Percentiles rank a stretch among this genome's conserved stretches.
phyloP scores from a whole-genome alignment of 139 green algal species.

The Tetradesmus lagerheimii region DNA sequence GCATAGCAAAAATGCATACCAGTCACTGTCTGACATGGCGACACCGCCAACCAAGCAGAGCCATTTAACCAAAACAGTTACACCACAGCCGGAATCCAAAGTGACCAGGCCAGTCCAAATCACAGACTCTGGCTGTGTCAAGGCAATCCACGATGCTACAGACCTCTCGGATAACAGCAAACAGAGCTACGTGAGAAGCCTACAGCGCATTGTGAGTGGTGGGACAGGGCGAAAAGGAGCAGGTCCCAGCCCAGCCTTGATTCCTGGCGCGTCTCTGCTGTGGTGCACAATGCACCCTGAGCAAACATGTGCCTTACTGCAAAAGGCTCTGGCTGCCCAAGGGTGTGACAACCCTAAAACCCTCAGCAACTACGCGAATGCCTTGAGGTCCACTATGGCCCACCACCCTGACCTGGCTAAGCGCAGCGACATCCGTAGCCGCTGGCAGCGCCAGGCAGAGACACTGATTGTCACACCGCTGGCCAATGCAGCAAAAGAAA shows the following conservation, averaged over 20 bases:
- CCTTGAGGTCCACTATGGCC: neutral
- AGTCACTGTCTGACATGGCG: no score
- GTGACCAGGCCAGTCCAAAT: no score
- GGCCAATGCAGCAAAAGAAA: neutral
- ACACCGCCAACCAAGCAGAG: no score
- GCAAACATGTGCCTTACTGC: neutral
- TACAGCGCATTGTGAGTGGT: neutral
- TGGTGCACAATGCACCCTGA: constrained; percentile 1
- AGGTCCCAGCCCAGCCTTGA: neutral
- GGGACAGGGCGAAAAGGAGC: neutral
- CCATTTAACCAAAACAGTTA: no score
- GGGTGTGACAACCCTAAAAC: neutral
- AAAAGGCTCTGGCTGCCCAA: neutral
- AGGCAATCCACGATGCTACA: no score
- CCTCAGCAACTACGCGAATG: neutral
- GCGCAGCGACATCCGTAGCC: neutral
- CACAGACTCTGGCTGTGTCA: no score
- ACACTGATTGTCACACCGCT: neutral
- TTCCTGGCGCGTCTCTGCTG: neutral
- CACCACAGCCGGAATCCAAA: no score
- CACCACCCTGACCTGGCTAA: neutral
- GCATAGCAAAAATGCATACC: no score
- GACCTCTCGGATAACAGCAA: neutral
- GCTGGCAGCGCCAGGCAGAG: neutral
- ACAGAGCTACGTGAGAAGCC: neutral